A percentile compares a stretch with the other conserved stretches of the same genome.
phyloP scores from a whole-genome alignment of 2,329 filamentous ascomycete species.

The Scolecobasidium constrictum region DNA sequence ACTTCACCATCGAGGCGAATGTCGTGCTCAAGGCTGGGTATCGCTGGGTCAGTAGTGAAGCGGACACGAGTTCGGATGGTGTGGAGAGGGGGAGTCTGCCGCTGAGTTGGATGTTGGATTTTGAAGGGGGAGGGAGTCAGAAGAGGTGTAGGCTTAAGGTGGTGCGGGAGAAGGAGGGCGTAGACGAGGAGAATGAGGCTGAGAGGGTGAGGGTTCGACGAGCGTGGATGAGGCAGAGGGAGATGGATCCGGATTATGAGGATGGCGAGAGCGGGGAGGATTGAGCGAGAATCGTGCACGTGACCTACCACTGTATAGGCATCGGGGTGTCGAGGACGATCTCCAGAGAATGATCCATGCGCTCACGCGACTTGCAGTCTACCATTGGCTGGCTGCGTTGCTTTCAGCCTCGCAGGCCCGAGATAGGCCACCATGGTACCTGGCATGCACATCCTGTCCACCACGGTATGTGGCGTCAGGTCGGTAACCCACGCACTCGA shows the following conservation, averaged over 20 bases:
- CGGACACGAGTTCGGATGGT: conserved; percentile 20
- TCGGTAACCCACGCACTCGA: no score
- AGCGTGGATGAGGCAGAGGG: conserved; percentile 1
- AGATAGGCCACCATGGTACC: no score
- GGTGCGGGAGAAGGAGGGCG: conserved; percentile 19
- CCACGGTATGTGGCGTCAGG: no score
- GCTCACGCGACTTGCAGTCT: no score
- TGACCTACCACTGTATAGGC: no score
- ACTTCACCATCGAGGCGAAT: conserved; percentile 27
- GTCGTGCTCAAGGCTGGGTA: conserved; percentile 33
- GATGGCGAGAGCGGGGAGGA: no score
- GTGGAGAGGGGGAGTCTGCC: conserved; percentile 23
- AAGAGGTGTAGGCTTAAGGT: conserved; percentile 29
- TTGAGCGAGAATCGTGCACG: no score
- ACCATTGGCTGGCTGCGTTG: no score
- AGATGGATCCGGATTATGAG: conserved; percentile 1
- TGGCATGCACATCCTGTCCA: no score
- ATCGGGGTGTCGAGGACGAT: no score
- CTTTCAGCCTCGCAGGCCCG: no score
- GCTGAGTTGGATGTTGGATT: conserved; percentile 32
- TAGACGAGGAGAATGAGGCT: conserved; percentile 17
- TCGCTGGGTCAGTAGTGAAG: conserved; percentile 30
- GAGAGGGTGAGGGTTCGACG: conserved; percentile 1
- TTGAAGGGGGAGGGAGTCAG: conserved; percentile 29
- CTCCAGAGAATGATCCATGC: no score